Conservation (phyloP, 495 filamentous ascomycete genomes). For the Articulospora tetracladia region DNA sequence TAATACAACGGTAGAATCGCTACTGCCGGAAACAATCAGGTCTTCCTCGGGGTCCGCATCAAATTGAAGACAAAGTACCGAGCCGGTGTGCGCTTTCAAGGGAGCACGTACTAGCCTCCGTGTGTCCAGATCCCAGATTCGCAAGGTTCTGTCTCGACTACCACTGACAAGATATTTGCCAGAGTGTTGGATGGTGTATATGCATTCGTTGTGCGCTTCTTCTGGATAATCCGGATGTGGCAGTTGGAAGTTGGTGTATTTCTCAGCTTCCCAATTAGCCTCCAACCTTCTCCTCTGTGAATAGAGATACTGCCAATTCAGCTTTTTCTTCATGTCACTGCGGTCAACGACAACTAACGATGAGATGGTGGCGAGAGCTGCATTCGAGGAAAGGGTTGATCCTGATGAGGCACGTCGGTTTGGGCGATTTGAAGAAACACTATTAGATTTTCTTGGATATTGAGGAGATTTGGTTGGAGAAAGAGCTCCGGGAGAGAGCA, state of each 20-base stretch:
- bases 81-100: conserved; percentile 72
- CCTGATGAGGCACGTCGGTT: conserved; percentile 1
- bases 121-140: conserved; percentile 87
- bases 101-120: conserved; percentile 69
- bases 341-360: conserved; percentile 23
- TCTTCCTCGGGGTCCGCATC: conserved; percentile 89
- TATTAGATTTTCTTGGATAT: not conserved
- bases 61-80: conserved; percentile 93
- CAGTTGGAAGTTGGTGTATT: conserved; percentile 81
- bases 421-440: not conserved
- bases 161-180: conserved; percentile 87
- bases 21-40: conserved; percentile 89
- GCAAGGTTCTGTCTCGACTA: conserved; percentile 80
- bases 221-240: conserved; percentile 76
- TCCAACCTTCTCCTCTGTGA: conserved; percentile 82
- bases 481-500: conserved; percentile 8
- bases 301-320: conserved; percentile 86
- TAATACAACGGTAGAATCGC: conserved; percentile 82
- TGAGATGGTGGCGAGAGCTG: not conserved
- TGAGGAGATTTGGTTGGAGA: not conserved
- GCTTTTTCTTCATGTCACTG: conserved; percentile 39
- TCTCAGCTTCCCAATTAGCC: conserved; percentile 84
- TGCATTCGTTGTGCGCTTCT: conserved; percentile 87
- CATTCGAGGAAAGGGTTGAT: not conserved
- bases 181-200: conserved; percentile 90